A percentile compares a stretch with the other conserved stretches of the same genome.
Conservation (phyloP, 345 rosid species). For the Camelina sativa region DNA sequence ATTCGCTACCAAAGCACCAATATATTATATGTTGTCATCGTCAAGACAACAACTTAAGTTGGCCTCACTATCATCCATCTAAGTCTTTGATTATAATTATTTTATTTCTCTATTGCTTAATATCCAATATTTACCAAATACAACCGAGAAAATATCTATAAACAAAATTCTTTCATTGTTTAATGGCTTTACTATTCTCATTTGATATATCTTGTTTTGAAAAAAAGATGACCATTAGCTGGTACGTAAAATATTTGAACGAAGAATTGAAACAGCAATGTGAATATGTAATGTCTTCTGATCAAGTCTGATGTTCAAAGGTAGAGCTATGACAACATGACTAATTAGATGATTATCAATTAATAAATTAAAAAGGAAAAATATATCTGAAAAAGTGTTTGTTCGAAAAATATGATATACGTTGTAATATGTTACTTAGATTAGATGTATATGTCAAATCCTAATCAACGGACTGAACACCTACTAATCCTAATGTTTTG, state of each 20-base stretch:
- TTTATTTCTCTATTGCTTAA: neutral
- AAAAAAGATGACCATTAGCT: neutral
- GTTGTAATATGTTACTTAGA: neutral
- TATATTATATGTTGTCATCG: neutral
- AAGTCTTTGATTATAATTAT: neutral
- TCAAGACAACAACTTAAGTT: constrained; percentile 4
- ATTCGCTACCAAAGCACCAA: neutral
- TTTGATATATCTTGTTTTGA: too few species aligned
- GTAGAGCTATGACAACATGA: neutral
- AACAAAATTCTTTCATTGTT: neutral
- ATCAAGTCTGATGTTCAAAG: neutral
- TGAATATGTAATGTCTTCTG: neutral
- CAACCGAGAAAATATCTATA: neutral
- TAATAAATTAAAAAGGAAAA: too few species aligned
- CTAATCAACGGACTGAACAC: too few species aligned
- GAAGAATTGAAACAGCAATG: neutral
- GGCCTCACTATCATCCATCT: neutral
- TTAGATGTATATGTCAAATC: too few species aligned
- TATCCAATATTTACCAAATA: neutral
- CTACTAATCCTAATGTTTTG: too few species aligned
- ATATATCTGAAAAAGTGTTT: too few species aligned
- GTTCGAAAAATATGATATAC: neutral
- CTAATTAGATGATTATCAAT: too few species aligned
- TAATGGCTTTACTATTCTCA: neutral
- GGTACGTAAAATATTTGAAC: neutral